A percentile compares a stretch with the other conserved stretches of the same genome.
phyloP scores from a whole-genome alignment of 768 basidiomycete genomes.

The Coprinopsis marcescibilis region DNA sequence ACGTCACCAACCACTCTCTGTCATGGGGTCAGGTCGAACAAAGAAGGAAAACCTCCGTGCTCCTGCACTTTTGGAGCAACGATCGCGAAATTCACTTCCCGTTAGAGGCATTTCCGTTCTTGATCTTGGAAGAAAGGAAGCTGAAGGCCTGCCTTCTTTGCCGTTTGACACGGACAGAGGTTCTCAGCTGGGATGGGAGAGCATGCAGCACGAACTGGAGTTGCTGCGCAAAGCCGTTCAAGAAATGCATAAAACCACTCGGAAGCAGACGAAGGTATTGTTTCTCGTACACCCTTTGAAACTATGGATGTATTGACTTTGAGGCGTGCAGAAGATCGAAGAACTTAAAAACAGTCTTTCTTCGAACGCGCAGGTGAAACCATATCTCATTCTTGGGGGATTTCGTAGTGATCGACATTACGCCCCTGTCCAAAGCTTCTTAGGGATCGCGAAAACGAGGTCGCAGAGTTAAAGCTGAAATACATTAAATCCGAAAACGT shows the following conservation, averaged over 20 bases:
- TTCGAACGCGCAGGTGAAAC: slow-evolving; percentile 31
- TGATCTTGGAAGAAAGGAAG: too few species aligned
- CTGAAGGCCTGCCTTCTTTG: not conserved
- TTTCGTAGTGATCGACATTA: too few species aligned
- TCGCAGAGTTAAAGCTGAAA: slow-evolving; percentile 41
- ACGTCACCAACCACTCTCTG: not conserved
- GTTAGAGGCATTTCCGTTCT: too few species aligned
- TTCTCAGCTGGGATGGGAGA: slow-evolving; percentile 44
- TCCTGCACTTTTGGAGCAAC: not conserved
- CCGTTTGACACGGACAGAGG: not conserved
- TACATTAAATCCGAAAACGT: slow-evolving; percentile 56
- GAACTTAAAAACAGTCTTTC: slow-evolving; percentile 42
- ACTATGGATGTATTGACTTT: not conserved
- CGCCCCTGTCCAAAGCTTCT: slow-evolving; percentile 28
- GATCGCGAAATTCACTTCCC: too few species aligned
- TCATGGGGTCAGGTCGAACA: not conserved
- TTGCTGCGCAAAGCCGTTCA: slow-evolving; percentile 41
- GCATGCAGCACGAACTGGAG: slow-evolving; percentile 54
- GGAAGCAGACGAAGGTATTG: slow-evolving; percentile 58
- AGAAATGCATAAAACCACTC: slow-evolving; percentile 44
- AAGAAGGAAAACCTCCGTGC: not conserved
- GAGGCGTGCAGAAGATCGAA: slow-evolving; percentile 40
- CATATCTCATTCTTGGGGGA: not conserved
- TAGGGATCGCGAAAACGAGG: slow-evolving; percentile 39
- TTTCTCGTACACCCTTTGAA: not conserved